Evolutionary conservation across 257 asterid genomes (phyloP), one percentile per base, ranked within the genome.

Genomic region (Jacaranda copaia): DNA sequence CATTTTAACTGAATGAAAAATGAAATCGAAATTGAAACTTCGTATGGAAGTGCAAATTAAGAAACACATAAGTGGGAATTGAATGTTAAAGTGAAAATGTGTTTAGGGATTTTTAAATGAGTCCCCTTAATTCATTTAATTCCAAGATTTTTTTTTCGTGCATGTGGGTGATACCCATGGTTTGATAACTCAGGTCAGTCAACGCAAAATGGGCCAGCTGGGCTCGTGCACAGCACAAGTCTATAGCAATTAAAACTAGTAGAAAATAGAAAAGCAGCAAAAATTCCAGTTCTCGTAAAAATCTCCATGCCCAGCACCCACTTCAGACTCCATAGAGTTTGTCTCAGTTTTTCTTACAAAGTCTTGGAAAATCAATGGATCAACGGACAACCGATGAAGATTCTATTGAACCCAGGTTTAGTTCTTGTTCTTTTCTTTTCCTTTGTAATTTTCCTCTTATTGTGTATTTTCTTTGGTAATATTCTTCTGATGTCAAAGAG

Each of bases 181-280:
- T 64, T 75, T 35, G 32, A 25, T 25, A 25, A 25, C 32, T 25
- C 32, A 25, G 32, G 74, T 76, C 57, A 68, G 75, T 67, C 80
- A 76, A 67, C 75, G n/a, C 80, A 67, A 52, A 42, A 55, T 53
- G 19, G 55, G 14, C 60, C 16, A 52, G 2, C 6, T 52, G 48
- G 53, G 76, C 76, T 71, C 39, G 76, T 71, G 76, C 65, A 71
- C 56, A 53, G 53, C 76, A 72, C 76, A 72, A 40, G 76, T 72
- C 67, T 56, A 18, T 19, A 39, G 19, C 8, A 14, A 12, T 5
- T 42, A 55, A 56, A 48, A 40, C 57, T 3, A 2, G 51, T 0
- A 57, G 40, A 40, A 57, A 40, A 2, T 42, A 42, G 8, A 42
- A 42, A 42, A 12, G 77, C 46, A 40, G 57, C 77, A 72, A n/a